Conservation (phyloP, 192 early-diverging fungal species). For the Piromyces sp. region DNA sequence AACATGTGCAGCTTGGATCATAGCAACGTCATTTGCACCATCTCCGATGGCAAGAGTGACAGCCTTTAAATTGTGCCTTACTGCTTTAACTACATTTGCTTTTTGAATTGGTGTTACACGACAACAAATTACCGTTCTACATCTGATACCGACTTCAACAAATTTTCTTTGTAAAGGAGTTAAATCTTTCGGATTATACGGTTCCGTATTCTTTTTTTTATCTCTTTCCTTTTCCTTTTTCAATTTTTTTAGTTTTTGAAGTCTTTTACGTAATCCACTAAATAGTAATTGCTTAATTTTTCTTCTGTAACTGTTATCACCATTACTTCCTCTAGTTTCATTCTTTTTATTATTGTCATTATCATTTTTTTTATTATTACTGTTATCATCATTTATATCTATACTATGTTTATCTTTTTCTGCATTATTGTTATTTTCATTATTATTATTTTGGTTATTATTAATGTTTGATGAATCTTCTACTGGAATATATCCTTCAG, state of each 20-base stretch:
- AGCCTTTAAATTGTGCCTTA: conserved; percentile 12
- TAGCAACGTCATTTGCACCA: conserved; percentile 43
- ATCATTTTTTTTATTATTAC: background rate
- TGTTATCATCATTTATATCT: background rate
- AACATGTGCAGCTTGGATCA: conserved; percentile 27
- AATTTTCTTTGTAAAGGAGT: background rate
- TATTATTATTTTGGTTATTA: too few relatives aligned
- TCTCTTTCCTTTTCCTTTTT: background rate
- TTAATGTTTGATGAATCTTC: too few relatives aligned
- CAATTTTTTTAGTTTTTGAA: background rate
- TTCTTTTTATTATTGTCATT: background rate
- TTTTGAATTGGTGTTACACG: conserved; percentile 41
- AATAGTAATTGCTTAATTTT: too few relatives aligned
- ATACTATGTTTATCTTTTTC: too few relatives aligned
- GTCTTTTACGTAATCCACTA: too few relatives aligned
- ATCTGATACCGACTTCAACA: background rate
- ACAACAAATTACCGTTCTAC: conserved; percentile 21
- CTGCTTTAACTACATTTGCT: conserved; percentile 13
- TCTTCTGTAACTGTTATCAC: too few relatives aligned
- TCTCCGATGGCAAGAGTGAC: conserved; percentile 33
- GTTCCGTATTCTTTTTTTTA: background rate
- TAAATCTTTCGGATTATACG: background rate
- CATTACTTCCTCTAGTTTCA: too few relatives aligned
- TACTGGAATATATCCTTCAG: background rate
- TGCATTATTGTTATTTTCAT: too few relatives aligned